Conservation (phyloP, 108 stramenopile species). For the Cyclotella sp. region DNA sequence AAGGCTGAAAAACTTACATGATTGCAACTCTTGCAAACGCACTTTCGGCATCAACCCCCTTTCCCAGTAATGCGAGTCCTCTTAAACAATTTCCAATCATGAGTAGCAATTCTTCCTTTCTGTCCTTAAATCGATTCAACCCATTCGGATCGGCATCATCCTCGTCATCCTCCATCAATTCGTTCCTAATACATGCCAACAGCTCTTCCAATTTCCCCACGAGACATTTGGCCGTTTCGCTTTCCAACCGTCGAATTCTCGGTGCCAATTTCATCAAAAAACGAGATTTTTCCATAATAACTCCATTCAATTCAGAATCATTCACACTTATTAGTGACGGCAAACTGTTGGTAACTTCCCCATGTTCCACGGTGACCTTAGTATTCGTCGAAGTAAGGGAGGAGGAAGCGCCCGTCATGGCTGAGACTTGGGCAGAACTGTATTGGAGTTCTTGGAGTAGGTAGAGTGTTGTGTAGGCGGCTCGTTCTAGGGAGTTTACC, state of each 20-base stretch:
- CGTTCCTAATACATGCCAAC: conserved; percentile 56
- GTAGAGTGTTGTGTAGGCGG: conserved; percentile 73
- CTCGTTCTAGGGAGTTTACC: conserved; percentile 76
- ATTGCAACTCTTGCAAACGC: conserved; percentile 88
- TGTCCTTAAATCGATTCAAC: conserved; percentile 6
- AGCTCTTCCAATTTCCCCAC: conserved; percentile 63
- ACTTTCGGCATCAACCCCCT: conserved; percentile 79
- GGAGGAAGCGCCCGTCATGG: conserved; percentile 50
- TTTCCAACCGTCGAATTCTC: conserved; percentile 81
- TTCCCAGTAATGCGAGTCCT: conserved; percentile 75
- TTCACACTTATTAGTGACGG: conserved; percentile 8
- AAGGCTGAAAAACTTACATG: conserved; percentile 54
- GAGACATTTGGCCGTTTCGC: conserved; percentile 62
- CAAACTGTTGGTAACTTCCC: neutral
- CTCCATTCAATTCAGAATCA: conserved; percentile 18
- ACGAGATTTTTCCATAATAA: conserved; percentile 71
- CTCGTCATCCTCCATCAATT: conserved; percentile 20
- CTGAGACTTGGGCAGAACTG: conserved; percentile 62
- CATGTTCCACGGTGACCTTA: neutral
- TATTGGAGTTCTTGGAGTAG: conserved; percentile 73
- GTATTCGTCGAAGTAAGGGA: conserved; percentile 15
- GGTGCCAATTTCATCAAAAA: conserved; percentile 86
- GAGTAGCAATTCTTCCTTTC: conserved; percentile 52
- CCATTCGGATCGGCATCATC: conserved; percentile 15
- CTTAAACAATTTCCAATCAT: conserved; percentile 82